Evolutionary conservation across 345 rosid species (phyloP), one percentile per base, ranked within the genome.

Genomic region (Rhodomyrtus tomentosa): DNA sequence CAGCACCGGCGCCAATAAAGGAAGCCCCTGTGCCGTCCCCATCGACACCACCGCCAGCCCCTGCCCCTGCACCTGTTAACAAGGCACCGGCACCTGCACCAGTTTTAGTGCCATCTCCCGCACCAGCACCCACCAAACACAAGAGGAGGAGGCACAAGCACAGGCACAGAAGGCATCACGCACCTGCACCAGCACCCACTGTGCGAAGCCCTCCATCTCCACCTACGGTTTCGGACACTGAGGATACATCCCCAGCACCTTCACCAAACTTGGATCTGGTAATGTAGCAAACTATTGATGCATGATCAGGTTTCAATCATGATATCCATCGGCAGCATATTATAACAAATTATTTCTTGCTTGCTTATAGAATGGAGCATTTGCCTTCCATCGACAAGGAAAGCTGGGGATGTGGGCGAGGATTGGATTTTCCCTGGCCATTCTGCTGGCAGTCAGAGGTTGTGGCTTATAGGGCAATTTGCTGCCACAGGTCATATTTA

Each of bases 121-220:
- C 95, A 62, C 92, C 95, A 3, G 91, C 95, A 85, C 95, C 94
- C 18, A 29, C 89, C 83, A 92, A 92, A 88, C 98, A 94, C 89
- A 92, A 89, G 89, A 86, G 83, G 89, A 86, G 83, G 88, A 87
- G 84, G 85, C 54, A 54, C 56, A 91, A 88, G 88, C 98, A 93
- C 88, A 93, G 82, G 89, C 96, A 92, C 89, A 93, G 85, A 89
- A 89, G 52, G 87, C 96, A 92, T 89, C 96, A 91, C 55, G 92
- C 95, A 22, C 94, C 92, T 76, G 96, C 98, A 42, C 94, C 95
- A 48, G 96, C 93, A 80, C 98, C 98, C 84, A 85, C 42, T 25
- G 89, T 90, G 36, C 93, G 91, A 15, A 94, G 99, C 88, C 99
- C 99, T 32, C 98, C 99, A n/a, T 88, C 97, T 81, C 98, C 99